Conservation (phyloP, 2,329 filamentous ascomycete species). For the Clonostachys solani region DNA sequence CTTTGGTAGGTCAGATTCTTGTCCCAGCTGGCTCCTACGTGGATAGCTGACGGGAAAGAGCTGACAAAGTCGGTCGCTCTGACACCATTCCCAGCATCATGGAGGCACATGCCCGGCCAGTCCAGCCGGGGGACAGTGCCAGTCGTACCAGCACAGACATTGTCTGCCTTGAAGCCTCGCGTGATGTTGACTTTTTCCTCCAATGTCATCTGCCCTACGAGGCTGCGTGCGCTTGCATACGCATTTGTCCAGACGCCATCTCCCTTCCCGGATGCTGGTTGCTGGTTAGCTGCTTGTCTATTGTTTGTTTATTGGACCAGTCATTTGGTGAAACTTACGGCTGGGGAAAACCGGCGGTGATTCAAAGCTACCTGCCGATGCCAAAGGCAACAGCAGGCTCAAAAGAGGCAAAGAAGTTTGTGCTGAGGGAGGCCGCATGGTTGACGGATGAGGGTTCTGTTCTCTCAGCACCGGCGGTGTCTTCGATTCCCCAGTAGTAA, state of each 20-base stretch:
- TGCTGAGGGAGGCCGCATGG: too few species aligned
- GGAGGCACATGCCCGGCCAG: slow-evolving; percentile 43
- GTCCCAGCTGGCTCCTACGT: slow-evolving; percentile 50
- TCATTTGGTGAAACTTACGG: slow-evolving; percentile 6
- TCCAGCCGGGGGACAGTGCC: slow-evolving; percentile 37
- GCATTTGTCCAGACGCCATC: slow-evolving; percentile 47
- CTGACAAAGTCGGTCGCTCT: slow-evolving; percentile 42
- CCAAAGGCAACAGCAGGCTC: too few species aligned
- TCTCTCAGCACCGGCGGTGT: too few species aligned
- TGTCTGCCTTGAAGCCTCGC: slow-evolving; percentile 47
- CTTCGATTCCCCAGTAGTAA: too few species aligned
- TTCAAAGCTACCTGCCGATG: background rate
- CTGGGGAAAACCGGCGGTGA: slow-evolving; percentile 17
- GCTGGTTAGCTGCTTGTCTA: background rate
- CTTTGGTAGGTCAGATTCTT: slow-evolving; percentile 44
- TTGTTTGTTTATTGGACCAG: background rate
- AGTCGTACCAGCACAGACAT: slow-evolving; percentile 41
- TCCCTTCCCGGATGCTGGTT: slow-evolving; percentile 22
- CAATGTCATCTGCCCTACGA: slow-evolving; percentile 60
- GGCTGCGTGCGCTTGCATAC: slow-evolving; percentile 49
- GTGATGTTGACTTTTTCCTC: slow-evolving; percentile 58
- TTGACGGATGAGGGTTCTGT: too few species aligned
- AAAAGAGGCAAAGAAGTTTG: too few species aligned
- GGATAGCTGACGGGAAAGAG: slow-evolving; percentile 40
- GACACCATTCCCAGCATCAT: slow-evolving; percentile 45